Evolutionary conservation across 208 protist species (phyloP), one percentile per base, ranked within the genome.

Genomic region (Trypanosoma cruzi): DNA sequence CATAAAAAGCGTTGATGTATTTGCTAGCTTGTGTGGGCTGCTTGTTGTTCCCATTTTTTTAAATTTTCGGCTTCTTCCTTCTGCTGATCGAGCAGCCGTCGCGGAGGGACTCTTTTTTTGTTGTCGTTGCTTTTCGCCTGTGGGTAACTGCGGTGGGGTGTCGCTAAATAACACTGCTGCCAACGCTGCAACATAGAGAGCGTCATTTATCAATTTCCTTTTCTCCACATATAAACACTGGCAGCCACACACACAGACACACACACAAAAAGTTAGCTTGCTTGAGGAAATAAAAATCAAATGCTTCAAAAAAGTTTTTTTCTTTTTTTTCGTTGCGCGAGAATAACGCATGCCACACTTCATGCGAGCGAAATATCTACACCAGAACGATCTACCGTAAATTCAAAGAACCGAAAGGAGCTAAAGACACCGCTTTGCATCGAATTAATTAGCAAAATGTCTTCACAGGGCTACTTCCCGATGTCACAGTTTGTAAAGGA

Each of bases 401-500:
- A 81, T 70, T 82, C 77, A 26, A 79, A 71, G 16, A 89, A 89
- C 72, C 78, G 78, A 61, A 97, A 97, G 76, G 88, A 95, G 74
- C 84, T 97, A 62, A 85, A 92, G 77, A 96, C 89, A 3, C 80
- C 89, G 13, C 81, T 97, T 36, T 95, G 89, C 79, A 74, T 74
- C 29, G 85, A 95, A 75, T 80, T 97, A 55, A 84, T 89, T 28
- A 90, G 88, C 71, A 92, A 89, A 77, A 83, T 92, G 57, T 78
- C 71, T 44, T 85, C 90, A 29, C 88, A 93, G 60, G 93, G 93
- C n/a, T 93, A 90, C 75, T 94, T 92, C 76, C 86, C 93, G 34
- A 81, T 96, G 79, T 85, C 89, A 55, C 89, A 97, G 74, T 97
- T 88, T 83, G 86, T 97, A 55, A 95, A 95, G 73, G 90, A 97